A percentile compares a stretch with the other conserved stretches of the same genome.
These are phyloP conservation scores for Zalerion maritima DNA, from an alignment of 495 filamentous ascomycete species.

Conservation along the genomic window DNA sequence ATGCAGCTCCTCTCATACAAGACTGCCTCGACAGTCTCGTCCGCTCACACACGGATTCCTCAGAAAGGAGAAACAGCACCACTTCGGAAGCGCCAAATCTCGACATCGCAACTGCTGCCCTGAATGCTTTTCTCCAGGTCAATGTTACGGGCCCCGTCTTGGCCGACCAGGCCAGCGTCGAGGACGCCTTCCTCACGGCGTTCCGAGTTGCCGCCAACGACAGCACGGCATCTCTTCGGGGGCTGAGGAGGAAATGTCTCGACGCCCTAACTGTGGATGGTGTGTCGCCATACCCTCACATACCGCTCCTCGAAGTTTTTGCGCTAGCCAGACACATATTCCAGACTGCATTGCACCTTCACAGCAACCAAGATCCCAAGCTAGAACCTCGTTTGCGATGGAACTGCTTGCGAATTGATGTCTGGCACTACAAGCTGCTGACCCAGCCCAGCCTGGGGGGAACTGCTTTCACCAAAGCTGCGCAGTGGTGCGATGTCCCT, in stretches of 20 bases:
- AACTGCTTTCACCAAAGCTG: slow-evolving; percentile 23
- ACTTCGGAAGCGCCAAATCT: slow-evolving; percentile 11
- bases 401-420: slow-evolving; percentile 55
- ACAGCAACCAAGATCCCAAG: slow-evolving; percentile 5
- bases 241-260: slow-evolving; percentile 38
- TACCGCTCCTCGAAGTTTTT: slow-evolving; percentile 69
- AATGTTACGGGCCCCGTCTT: slow-evolving; percentile 87
- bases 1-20: background rate
- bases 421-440: slow-evolving; percentile 79
- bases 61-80: slow-evolving; percentile 1
- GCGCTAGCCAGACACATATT: slow-evolving; percentile 59
- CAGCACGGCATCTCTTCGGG: too few species aligned
- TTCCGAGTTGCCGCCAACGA: slow-evolving; percentile 5
- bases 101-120: slow-evolving; percentile 50
- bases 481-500: slow-evolving; percentile 34
- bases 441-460: slow-evolving; percentile 51
- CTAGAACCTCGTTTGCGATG: slow-evolving; percentile 22
- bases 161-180: slow-evolving; percentile 19
- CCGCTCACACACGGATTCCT: too few species aligned
- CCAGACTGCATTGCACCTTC: slow-evolving; percentile 22
- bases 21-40: background rate
- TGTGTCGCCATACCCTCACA: slow-evolving; percentile 70
- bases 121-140: slow-evolving; percentile 76
- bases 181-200: slow-evolving; percentile 13
- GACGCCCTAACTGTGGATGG: slow-evolving; percentile 64